These are phyloP conservation scores for Macrocystidia cucumis DNA, from an alignment of 1,284 basidiomycete genomes.

Conservation along the genomic window DNA sequence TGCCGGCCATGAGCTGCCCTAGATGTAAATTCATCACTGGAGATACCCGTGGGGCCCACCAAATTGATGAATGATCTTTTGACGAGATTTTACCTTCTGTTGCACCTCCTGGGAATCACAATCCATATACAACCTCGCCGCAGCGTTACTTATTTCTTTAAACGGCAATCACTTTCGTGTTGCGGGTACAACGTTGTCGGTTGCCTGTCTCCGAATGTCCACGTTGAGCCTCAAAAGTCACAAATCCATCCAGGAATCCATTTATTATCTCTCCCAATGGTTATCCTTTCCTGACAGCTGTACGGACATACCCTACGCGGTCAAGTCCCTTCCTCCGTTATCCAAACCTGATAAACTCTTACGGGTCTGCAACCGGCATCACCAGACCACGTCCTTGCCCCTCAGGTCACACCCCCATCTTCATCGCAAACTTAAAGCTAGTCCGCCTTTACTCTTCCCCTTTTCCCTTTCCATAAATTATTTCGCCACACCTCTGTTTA, in stretches of 20 bases:
- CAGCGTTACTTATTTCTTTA: slow-evolving; percentile 19
- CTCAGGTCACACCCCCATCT: slow-evolving; percentile 2
- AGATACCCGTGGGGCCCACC: too few relatives aligned
- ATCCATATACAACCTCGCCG: slow-evolving; percentile 10
- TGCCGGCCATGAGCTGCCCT: too few relatives aligned
- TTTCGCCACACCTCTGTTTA: too few relatives aligned
- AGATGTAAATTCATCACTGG: too few relatives aligned
- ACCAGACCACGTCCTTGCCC: slow-evolving; percentile 8
- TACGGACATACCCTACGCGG: slow-evolving; percentile 19
- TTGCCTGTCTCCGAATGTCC: slow-evolving; percentile 19
- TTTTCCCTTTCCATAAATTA: not conserved
- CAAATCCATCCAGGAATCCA: slow-evolving; percentile 20
- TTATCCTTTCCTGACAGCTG: slow-evolving; percentile 23
- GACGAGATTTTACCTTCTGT: not conserved
- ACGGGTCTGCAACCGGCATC: slow-evolving; percentile 11
- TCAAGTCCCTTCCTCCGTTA: slow-evolving; percentile 10
- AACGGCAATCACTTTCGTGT: slow-evolving; percentile 27
- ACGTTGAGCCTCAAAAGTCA: slow-evolving; percentile 20
- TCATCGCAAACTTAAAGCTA: not conserved
- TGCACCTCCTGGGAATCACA: slow-evolving; percentile 14
- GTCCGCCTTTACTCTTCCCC: not conserved
- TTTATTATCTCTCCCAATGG: slow-evolving; percentile 22
- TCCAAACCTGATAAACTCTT: slow-evolving; percentile 12
- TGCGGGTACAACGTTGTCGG: slow-evolving; percentile 15
- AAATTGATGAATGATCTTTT: too few relatives aligned